Evolutionary conservation across 2,329 filamentous ascomycete species (phyloP).

Genomic region (Cladosporium sphaerospermum): DNA sequence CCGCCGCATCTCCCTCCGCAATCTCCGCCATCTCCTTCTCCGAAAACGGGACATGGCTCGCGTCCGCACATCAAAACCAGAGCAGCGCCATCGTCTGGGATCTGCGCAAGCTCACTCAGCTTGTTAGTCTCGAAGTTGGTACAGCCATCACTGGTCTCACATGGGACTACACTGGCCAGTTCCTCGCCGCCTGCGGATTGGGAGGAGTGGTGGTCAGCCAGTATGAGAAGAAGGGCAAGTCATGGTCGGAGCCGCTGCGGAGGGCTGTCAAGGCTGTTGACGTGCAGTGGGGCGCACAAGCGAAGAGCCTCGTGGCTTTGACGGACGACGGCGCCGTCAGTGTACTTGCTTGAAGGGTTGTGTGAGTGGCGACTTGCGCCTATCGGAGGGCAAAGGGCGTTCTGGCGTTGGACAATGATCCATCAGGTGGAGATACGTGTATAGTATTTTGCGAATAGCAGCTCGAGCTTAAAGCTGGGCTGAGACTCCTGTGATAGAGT

Average conservation of each 20-base stretch:
- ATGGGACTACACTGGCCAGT: slow-evolving; percentile 96
- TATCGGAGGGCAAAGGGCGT: background rate
- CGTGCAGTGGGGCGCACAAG: slow-evolving; percentile 70
- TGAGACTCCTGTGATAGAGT: no score
- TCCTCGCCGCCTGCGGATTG: slow-evolving; percentile 73
- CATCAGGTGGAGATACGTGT: background rate
- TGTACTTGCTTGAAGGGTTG: slow-evolving; percentile 35
- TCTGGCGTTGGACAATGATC: slow-evolving; percentile 1
- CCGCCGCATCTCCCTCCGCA: slow-evolving; percentile 49
- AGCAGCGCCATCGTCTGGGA: slow-evolving; percentile 83
- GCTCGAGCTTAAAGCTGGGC: background rate
- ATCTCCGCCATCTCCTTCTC: slow-evolving; percentile 78
- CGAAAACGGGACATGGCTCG: slow-evolving; percentile 95
- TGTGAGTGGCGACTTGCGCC: background rate
- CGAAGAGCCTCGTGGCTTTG: slow-evolving; percentile 67
- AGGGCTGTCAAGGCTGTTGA: slow-evolving; percentile 67
- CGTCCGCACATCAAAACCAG: slow-evolving; percentile 70
- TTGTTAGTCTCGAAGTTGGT: slow-evolving; percentile 82
- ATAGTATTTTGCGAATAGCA: background rate
- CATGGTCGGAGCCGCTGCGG: slow-evolving; percentile 79
- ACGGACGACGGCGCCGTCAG: slow-evolving; percentile 70
- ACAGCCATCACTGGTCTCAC: slow-evolving; percentile 66
- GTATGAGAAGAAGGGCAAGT: slow-evolving; percentile 79
- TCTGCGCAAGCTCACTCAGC: slow-evolving; percentile 73
- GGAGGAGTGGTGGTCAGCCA: slow-evolving; percentile 81